Evolutionary conservation across 768 basidiomycete genomes (phyloP).

Genomic region (Nidula microcarpa): DNA sequence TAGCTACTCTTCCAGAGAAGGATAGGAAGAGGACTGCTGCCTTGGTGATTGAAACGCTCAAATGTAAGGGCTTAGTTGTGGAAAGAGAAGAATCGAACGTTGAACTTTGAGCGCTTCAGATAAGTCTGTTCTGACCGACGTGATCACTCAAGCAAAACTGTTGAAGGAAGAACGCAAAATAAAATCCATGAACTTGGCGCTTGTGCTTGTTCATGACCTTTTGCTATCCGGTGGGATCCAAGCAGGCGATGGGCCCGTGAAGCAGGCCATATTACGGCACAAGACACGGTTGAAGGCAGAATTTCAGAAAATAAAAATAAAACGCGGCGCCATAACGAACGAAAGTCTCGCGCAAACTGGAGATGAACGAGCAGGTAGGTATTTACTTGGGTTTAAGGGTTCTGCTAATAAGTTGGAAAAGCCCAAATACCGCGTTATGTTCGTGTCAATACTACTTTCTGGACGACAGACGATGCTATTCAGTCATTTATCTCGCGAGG

Average conservation of each 20-base stretch:
- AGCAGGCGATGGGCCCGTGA: constrained; percentile 86
- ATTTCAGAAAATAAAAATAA: constrained; percentile 80
- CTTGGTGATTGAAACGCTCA: constrained; percentile 91
- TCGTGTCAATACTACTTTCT: constrained; percentile 73
- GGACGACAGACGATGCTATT: constrained; percentile 65
- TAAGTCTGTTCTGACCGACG: constrained; percentile 67
- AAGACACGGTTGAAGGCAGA: constrained; percentile 88
- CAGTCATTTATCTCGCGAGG: constrained; percentile 52
- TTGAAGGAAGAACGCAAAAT: constrained; percentile 77
- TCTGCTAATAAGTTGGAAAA: constrained; percentile 18
- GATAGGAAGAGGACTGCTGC: constrained; percentile 77
- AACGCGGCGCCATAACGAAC: constrained; percentile 62
- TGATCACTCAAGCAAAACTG: constrained; percentile 66
- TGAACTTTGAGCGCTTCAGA: constrained; percentile 40
- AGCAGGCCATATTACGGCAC: constrained; percentile 83
- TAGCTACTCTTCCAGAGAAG: constrained; percentile 71
- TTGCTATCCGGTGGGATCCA: constrained; percentile 84
- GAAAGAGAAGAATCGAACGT: background rate
- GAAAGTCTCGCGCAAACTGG: constrained; percentile 58
- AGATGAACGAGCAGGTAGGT: constrained; percentile 61
- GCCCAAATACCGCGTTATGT: constrained; percentile 81
- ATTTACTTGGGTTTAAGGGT: background rate
- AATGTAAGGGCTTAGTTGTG: constrained; percentile 58
- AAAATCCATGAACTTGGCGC: constrained; percentile 69
- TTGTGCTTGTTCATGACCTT: constrained; percentile 90